Percentiles rank a stretch among this genome's conserved stretches.
Conservation (phyloP, 495 filamentous ascomycete genomes). For the Platismatia glauca region DNA sequence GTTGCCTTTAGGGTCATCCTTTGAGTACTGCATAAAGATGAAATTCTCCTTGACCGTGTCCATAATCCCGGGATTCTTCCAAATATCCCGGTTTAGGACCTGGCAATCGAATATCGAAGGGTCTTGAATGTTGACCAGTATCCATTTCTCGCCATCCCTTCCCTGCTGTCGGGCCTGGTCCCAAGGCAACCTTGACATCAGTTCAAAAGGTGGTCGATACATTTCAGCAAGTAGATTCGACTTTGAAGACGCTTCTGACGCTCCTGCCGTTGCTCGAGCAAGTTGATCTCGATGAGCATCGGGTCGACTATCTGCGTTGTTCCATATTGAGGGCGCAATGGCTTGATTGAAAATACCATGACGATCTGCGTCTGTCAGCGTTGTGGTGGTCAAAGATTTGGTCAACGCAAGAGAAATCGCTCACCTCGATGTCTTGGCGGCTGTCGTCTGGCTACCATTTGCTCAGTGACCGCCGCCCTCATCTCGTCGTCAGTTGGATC, state of each 20-base stretch:
- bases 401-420: slow-evolving; percentile 8
- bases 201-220: slow-evolving; percentile 80
- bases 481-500: slow-evolving; percentile 50
- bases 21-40: slow-evolving; percentile 85
- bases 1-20: slow-evolving; percentile 62
- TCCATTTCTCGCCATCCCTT: slow-evolving; percentile 81
- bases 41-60: slow-evolving; percentile 85
- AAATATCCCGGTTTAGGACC: slow-evolving; percentile 83
- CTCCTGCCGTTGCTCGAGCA: slow-evolving; percentile 59
- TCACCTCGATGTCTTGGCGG: slow-evolving; percentile 37
- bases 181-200: slow-evolving; percentile 68
- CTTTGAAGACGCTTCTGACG: slow-evolving; percentile 62
- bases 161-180: slow-evolving; percentile 76
- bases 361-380: slow-evolving; percentile 35
- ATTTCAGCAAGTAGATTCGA: slow-evolving; percentile 73
- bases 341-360: slow-evolving; percentile 82
- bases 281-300: slow-evolving; percentile 42
- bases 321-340: slow-evolving; percentile 62
- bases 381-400: slow-evolving; percentile 5
- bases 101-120: slow-evolving; percentile 87
- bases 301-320: slow-evolving; percentile 38
- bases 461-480: slow-evolving; percentile 54
- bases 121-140: slow-evolving; percentile 92
- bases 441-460: slow-evolving; percentile 48
- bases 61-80: slow-evolving; percentile 73